Evolutionary conservation across 345 rosid species (phyloP).

Genomic region (Theobroma cacao): DNA sequence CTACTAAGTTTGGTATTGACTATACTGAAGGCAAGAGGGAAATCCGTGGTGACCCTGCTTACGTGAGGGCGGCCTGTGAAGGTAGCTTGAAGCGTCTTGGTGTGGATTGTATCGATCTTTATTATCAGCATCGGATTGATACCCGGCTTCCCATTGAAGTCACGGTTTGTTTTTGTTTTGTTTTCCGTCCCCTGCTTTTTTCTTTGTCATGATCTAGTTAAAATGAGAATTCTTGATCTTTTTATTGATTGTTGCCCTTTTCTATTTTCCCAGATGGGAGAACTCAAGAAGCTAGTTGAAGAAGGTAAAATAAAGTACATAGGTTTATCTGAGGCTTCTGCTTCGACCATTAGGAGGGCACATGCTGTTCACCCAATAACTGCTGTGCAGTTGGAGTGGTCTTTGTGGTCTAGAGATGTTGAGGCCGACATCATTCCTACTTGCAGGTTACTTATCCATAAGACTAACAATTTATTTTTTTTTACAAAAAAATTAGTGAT

Average conservation of each 20-base stretch:
- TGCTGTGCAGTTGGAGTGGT: slow-evolving; percentile 76
- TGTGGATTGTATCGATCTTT: slow-evolving; percentile 55
- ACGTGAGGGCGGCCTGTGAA: slow-evolving; percentile 36
- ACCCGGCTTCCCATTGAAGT: slow-evolving; percentile 54
- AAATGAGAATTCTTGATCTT: too few species aligned
- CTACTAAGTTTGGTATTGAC: slow-evolving; percentile 10
- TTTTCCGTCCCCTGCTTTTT: not conserved
- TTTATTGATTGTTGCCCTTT: not conserved
- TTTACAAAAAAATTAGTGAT: not conserved
- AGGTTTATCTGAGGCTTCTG: slow-evolving; percentile 75
- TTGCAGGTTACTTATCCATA: slow-evolving; percentile 2
- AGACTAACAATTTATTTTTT: not conserved
- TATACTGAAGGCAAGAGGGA: not conserved
- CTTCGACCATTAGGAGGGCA: slow-evolving; percentile 74
- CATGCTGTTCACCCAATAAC: slow-evolving; percentile 77
- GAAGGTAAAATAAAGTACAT: slow-evolving; percentile 74
- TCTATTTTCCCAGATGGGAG: slow-evolving; percentile 34
- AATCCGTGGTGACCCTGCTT: not conserved
- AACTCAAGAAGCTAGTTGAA: slow-evolving; percentile 63
- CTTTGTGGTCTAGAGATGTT: slow-evolving; percentile 75
- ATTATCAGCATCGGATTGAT: slow-evolving; percentile 61
- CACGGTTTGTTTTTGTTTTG: slow-evolving; percentile 34
- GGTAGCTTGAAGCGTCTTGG: slow-evolving; percentile 60
- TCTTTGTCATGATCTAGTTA: not conserved
- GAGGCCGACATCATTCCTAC: slow-evolving; percentile 40